Base-by-base conservation (phyloP, 2,329 filamentous ascomycete genomes). In the Aspergillus jensenii region DNA sequence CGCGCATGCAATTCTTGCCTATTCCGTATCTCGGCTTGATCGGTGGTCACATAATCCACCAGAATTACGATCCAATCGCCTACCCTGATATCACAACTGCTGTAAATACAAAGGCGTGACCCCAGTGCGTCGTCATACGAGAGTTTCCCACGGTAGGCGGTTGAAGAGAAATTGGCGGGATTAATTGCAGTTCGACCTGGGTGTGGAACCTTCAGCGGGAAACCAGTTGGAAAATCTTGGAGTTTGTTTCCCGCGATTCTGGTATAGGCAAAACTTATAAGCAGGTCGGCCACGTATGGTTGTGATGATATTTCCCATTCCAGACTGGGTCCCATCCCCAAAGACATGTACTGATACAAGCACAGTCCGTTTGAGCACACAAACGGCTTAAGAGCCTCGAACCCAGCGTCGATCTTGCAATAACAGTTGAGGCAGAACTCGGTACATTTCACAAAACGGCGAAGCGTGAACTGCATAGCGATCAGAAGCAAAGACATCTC, bases 341-440 rank as follows among this genome's bases (percentile, higher is more conserved):
- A 79, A 15, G 84, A 82, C 81, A 96, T 90, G 75, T 95, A 96
- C 69, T 97, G 93, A 67, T 90, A 96, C 4, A 96, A 78, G 67
- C 93, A 97, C 3, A 97, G 79, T 1, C 82, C 79, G 12, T 84
- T 82, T 21, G 84, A 84, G 74, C 93, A 97, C 45, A 96, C 91
- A 60, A 89, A 91, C 2, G 78, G 79, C 58, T 79, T 80, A 31
- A 81, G 55, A 1, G 78, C 76, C 62, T 80, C 78, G 39, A 93
- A 87, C 0, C 84, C 82, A 2, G 81, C 81, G 1, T 83, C 73
- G 37, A 90, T 82, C 63, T 82, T 87, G 63, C 84, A 83, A 72
- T 96, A 90, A 67, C 93, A 97, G 23, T 93, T 87, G 55, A 96
- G 82, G 72, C 93, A 97, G 72, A 93, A 96, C 54, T 95, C 87